Percentiles rank a stretch among this genome's conserved stretches.
Conservation (phyloP, 192 early-diverging fungal genomes). For the Chytriomyces sp. region DNA sequence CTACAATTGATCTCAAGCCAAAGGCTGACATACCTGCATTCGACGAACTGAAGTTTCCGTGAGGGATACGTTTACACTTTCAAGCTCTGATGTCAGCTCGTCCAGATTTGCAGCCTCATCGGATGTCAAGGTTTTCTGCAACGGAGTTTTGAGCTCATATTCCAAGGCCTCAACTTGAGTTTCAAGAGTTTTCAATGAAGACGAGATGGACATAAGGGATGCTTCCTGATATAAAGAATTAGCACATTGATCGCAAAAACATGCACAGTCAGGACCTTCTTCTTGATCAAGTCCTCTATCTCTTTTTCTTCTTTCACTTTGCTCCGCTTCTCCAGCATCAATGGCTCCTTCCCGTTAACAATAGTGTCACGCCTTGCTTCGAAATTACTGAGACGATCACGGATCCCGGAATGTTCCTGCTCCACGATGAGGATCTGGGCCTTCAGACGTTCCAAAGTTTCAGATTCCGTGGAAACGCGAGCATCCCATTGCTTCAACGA, state of each 20-base stretch:
- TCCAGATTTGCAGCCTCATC: conserved; percentile 39
- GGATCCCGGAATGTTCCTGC: conserved; percentile 46
- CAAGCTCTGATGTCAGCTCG: conserved; percentile 50
- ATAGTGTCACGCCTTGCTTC: conserved; percentile 51
- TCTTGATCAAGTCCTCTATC: conserved; percentile 49
- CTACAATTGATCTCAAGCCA: neutral
- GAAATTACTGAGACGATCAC: conserved; percentile 40
- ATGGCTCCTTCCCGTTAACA: conserved; percentile 58
- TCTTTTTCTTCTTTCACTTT: conserved; percentile 66
- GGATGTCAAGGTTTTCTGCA: conserved; percentile 36
- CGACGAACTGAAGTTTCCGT: conserved; percentile 54
- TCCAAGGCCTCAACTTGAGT: conserved; percentile 63
- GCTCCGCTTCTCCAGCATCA: conserved; percentile 58
- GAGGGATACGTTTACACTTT: conserved; percentile 60
- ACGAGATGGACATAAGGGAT: conserved; percentile 46
- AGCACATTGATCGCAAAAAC: neutral
- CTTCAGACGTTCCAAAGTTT: conserved; percentile 48
- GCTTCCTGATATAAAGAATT: conserved; percentile 44
- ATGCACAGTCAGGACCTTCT: conserved; percentile 43
- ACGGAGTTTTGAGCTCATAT: conserved; percentile 57
- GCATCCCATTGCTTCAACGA: conserved; percentile 53
- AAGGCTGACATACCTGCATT: conserved; percentile 49
- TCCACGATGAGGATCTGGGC: conserved; percentile 51
- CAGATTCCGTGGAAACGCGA: conserved; percentile 48
- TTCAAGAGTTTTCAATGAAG: conserved; percentile 52